A percentile compares a stretch with the other conserved stretches of the same genome.
phyloP scores from a whole-genome alignment of 805 yeast species.

The Kodamaea kaohsiungensis region DNA sequence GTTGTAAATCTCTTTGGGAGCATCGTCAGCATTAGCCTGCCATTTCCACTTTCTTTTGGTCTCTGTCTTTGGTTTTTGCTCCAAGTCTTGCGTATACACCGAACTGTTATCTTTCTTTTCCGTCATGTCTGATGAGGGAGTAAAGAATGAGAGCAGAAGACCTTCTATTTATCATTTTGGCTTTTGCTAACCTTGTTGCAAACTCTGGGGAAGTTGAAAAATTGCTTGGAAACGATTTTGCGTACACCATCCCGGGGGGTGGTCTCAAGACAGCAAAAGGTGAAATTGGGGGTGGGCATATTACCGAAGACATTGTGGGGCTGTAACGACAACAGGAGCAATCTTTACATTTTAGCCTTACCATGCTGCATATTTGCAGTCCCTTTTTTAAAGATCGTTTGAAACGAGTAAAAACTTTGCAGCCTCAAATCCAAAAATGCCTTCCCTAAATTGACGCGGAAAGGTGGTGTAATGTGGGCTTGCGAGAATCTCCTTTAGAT shows the following conservation, averaged over 20 bases:
- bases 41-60: conserved; percentile 16
- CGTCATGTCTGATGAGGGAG: background rate
- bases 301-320: background rate
- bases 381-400: background rate
- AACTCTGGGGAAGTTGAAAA: background rate
- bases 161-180: background rate
- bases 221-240: background rate
- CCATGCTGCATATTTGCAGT: background rate
- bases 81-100: conserved; percentile 1
- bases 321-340: background rate
- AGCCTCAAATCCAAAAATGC: background rate
- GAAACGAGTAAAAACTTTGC: background rate
- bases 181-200: background rate
- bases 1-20: conserved; percentile 46
- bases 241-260: background rate
- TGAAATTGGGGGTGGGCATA: background rate
- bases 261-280: background rate
- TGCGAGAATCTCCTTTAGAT: background rate
- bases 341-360: background rate
- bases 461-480: background rate
- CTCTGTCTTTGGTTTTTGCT: background rate
- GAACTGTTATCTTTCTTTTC: conserved; percentile 9
- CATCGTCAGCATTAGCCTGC: conserved; percentile 13
- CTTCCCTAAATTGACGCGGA: background rate
- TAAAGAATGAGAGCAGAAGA: background rate